phyloP scores from a whole-genome alignment of 495 filamentous ascomycete genomes.

The Lepraria neglecta region DNA sequence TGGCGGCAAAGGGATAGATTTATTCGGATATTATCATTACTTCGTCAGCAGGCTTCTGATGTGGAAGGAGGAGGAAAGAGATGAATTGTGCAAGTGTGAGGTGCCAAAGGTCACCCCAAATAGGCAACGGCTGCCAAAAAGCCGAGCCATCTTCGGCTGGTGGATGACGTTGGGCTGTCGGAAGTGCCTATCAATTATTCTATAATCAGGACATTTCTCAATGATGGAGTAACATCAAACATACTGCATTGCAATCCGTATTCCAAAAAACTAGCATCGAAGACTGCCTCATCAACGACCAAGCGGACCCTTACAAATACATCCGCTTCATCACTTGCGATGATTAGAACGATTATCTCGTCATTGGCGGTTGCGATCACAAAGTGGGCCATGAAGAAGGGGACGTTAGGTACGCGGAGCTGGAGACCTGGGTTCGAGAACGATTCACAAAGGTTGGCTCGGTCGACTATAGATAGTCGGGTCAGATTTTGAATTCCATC shows the following conservation, averaged over 20 bases:
- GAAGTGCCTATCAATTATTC: too few relatives aligned
- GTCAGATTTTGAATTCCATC: conserved; percentile 52
- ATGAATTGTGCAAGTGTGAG: too few relatives aligned
- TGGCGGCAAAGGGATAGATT: too few relatives aligned
- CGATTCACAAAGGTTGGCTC: conserved; percentile 45
- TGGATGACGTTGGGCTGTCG: too few relatives aligned
- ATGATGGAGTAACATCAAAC: conserved; percentile 43
- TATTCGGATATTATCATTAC: too few relatives aligned
- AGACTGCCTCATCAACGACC: conserved; percentile 52
- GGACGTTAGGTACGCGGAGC: conserved; percentile 39
- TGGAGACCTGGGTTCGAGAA: conserved; percentile 47
- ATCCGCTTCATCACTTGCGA: conserved; percentile 47
- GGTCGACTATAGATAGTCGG: conserved; percentile 51
- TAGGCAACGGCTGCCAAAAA: too few relatives aligned
- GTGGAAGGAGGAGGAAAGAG: too few relatives aligned
- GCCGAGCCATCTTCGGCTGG: too few relatives aligned
- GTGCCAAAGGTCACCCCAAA: too few relatives aligned
- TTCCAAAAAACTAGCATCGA: conserved; percentile 44
- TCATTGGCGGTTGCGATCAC: conserved; percentile 56
- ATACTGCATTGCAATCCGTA: conserved; percentile 53
- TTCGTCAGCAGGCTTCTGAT: too few relatives aligned
- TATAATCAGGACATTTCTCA: too few relatives aligned
- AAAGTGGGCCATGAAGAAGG: conserved; percentile 50
- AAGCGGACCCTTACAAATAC: conserved; percentile 50
- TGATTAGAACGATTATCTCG: conserved; percentile 47